Conservation (phyloP, 73 alveolate genomes). For the Diophrys appendiculata region DNA sequence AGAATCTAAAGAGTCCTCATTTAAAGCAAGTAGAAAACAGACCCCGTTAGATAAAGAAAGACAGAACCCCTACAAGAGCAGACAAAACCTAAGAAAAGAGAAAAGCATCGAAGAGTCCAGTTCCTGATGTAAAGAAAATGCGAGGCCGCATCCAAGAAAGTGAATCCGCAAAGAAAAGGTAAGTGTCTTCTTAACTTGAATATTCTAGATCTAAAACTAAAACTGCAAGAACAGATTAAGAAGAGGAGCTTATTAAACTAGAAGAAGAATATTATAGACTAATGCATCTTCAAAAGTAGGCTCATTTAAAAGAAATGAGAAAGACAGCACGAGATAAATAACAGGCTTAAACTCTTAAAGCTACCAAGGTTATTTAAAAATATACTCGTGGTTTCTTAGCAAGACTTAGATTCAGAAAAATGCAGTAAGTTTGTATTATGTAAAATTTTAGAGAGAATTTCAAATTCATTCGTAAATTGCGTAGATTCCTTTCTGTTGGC, state of each 20-base stretch:
- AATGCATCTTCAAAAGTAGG: not conserved
- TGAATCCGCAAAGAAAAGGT: not conserved
- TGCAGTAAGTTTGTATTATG: not conserved
- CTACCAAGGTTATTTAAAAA: not conserved
- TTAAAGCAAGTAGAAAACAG: too few relatives aligned
- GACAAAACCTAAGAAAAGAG: too few relatives aligned
- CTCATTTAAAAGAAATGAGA: not conserved
- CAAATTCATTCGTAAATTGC: constrained; percentile 31
- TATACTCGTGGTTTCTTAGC: not conserved
- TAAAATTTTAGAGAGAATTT: not conserved
- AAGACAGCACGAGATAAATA: not conserved
- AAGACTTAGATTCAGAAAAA: not conserved
- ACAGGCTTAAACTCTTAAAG: not conserved
- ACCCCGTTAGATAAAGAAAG: too few relatives aligned
- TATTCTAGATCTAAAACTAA: not conserved
- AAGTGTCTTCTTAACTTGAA: not conserved
- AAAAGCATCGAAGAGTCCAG: too few relatives aligned
- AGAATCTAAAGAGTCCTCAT: too few relatives aligned
- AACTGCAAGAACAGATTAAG: not conserved
- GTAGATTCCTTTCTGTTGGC: constrained; percentile 44
- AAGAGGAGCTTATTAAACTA: constrained; percentile 1
- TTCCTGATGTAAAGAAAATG: too few relatives aligned
- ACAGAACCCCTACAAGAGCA: too few relatives aligned
- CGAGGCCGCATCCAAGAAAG: not conserved
- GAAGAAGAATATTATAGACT: constrained; percentile 1